Base-by-base conservation (phyloP, 1,284 basidiomycete species). In the Pholiota adiposa region DNA sequence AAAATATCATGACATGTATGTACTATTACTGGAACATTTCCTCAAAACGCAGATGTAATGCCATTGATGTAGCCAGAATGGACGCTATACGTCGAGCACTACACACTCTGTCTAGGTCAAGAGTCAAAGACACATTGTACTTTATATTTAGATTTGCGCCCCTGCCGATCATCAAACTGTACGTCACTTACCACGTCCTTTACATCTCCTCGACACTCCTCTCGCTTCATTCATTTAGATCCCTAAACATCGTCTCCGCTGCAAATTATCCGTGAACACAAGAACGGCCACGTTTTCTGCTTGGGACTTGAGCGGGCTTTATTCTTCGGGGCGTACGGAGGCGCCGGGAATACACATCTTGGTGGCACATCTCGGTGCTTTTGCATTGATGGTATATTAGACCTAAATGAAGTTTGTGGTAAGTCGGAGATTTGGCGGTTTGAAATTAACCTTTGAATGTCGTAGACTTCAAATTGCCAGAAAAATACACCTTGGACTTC, bases 211-310 rank as follows among this genome's bases (percentile, higher is more conserved):
- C 40, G 40, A 43, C n/a, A 19, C 40, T 43, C 21, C 40, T 21
- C 21, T 41, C 40, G 40, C 44, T 48, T 48, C 44, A 16, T 48
- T 48, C 46, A 48, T 48, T 48, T 48, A 48, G 14, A 54, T 9
- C 23, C 14, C 21, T 8, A 31, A 54, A 34, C 29, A 19, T 29
- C 14, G 18, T 41, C 21, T 31, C 44, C 41, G 31, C 19, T 33
- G 33, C 27, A 11, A 49, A n/a, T 55, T 43, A 55, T 55, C 44
- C 54, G 31, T 44, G 11, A n/a, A 18, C 41, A n/a, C n/a, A 7
- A 31, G 27, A 14, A 34, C 18, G 12, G 29, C 43, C 43, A 14
- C 23, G n/a, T 49, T 55, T 25, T 48, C 19, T 27, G 6, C 29
- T 48, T 31, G 54, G 43, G 27, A 36, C 16, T 29, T 11, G 16